Conservation (phyloP, 2,329 filamentous ascomycete species). For the Huntiella decipiens region DNA sequence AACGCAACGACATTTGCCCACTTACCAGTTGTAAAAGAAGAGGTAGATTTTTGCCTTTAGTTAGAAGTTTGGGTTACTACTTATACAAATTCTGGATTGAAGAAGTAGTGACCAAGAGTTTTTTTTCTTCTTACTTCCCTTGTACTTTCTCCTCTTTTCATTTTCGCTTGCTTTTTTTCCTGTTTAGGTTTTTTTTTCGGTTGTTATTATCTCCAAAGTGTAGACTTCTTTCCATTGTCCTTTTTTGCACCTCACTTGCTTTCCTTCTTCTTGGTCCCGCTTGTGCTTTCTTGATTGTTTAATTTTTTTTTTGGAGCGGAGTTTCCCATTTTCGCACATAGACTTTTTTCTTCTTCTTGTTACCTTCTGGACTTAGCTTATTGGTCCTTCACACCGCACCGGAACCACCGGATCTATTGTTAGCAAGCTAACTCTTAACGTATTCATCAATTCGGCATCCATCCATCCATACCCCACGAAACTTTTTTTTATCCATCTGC, state of each 20-base stretch:
- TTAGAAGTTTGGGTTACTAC: not conserved
- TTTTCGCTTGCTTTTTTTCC: not conserved
- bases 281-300: slow-evolving; percentile 1
- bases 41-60: no score
- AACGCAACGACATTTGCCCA: no score
- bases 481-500: not conserved
- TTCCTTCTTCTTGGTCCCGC: not conserved
- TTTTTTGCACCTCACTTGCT: not conserved
- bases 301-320: not conserved
- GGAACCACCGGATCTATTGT: no score
- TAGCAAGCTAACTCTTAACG: no score
- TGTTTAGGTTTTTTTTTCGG: slow-evolving; percentile 2
- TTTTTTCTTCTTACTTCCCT: slow-evolving; percentile 1
- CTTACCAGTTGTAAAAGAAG: no score
- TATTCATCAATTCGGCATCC: not conserved
- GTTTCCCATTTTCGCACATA: not conserved
- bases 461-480: not conserved
- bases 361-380: not conserved
- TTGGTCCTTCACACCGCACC: no score
- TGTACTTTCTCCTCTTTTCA: not conserved
- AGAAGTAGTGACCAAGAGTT: not conserved
- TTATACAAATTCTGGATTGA: not conserved
- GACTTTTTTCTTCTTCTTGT: slow-evolving; percentile 1
- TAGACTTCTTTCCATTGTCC: not conserved
- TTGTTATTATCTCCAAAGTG: not conserved